Evolutionary conservation across 1,284 basidiomycete species (phyloP).

Genomic region (Cutaneotrichosporon cavernicola): DNA sequence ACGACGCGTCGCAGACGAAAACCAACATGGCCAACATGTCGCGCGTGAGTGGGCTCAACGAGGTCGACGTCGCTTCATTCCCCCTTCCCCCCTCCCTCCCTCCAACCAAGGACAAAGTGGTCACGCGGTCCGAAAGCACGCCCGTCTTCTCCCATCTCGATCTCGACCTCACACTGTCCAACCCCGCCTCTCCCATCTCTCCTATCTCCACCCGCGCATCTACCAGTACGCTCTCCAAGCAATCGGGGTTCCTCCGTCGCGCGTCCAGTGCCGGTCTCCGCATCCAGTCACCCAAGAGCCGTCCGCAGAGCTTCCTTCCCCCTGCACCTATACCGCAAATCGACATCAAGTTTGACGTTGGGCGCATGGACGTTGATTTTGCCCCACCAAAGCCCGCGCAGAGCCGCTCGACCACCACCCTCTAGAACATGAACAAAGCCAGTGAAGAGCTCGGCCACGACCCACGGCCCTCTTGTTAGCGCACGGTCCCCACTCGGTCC

Average conservation of each 20-base stretch:
- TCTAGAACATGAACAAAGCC: not conserved
- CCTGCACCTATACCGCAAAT: not conserved
- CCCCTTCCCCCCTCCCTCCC: constrained; percentile 3
- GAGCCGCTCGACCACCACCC: constrained; percentile 2
- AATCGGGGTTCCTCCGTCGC: not conserved
- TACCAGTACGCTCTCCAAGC: not conserved
- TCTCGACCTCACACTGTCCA: constrained; percentile 8
- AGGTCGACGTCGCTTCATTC: constrained; percentile 8
- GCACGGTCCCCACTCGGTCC: not conserved
- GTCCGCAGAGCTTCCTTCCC: constrained; percentile 4
- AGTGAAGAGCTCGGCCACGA: too few species aligned
- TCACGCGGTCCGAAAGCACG: not conserved
- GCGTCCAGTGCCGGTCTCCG: constrained; percentile 2
- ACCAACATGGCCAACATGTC: not conserved
- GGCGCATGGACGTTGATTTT: constrained; percentile 10
- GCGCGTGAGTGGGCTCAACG: constrained; percentile 3
- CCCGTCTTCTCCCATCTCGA: not conserved
- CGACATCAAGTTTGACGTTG: constrained; percentile 14
- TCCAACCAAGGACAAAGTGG: not conserved
- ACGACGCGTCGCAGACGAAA: not conserved
- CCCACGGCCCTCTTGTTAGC: too few species aligned
- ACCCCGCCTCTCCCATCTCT: not conserved
- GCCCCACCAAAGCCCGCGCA: not conserved
- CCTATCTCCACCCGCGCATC: not conserved
- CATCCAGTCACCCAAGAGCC: not conserved